Evolutionary conservation across 2,329 filamentous ascomycete genomes (phyloP).

Genomic region (Exophiala oligosperma): DNA sequence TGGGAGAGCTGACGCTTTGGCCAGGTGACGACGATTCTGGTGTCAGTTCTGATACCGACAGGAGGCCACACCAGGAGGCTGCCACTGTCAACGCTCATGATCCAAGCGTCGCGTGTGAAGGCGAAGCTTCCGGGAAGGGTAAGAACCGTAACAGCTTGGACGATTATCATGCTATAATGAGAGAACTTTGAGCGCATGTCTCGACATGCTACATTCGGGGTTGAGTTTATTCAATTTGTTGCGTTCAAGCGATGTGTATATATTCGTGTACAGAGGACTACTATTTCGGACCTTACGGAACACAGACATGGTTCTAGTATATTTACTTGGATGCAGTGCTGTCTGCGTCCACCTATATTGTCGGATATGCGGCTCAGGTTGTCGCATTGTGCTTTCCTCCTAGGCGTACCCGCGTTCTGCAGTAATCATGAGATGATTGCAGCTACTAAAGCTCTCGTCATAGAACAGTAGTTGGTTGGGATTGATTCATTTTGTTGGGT

Average conservation of each 20-base stretch:
- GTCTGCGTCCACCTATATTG: no score
- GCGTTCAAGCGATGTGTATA: slow-evolving; percentile 23
- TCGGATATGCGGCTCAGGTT: no score
- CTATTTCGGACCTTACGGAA: no score
- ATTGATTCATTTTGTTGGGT: slow-evolving; percentile 4
- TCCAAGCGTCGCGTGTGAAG: no score
- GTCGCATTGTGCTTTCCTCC: no score
- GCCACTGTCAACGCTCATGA: no score
- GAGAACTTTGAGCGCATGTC: slow-evolving; percentile 14
- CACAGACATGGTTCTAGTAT: no score
- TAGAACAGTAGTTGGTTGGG: slow-evolving; percentile 4
- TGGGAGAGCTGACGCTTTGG: slow-evolving; percentile 18
- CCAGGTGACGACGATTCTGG: slow-evolving; percentile 1
- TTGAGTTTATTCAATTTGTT: slow-evolving; percentile 5
- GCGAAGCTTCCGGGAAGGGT: background rate
- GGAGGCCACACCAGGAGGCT: background rate
- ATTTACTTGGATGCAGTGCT: no score
- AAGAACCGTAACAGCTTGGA: slow-evolving; percentile 12
- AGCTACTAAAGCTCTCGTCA: background rate
- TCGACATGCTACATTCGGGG: background rate
- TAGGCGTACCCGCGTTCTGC: no score
- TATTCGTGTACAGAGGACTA: no score
- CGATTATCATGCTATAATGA: slow-evolving; percentile 26
- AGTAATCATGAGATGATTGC: background rate
- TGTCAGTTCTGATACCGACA: slow-evolving; percentile 1